phyloP scores from a whole-genome alignment of 108 stramenopile genomes.

The Pseudonitzschia multistriata region DNA sequence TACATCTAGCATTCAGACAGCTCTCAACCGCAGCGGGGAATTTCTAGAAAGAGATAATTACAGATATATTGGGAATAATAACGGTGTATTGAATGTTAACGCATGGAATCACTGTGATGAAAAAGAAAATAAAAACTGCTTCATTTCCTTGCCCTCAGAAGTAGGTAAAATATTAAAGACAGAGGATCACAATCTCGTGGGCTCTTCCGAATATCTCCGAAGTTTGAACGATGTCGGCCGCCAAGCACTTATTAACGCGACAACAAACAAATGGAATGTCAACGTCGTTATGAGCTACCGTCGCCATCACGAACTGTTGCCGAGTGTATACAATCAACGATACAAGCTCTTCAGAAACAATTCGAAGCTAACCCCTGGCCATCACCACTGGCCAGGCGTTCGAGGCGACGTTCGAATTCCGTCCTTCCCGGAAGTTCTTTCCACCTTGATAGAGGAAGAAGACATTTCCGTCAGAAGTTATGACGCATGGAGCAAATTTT shows the following conservation, averaged over 20 bases:
- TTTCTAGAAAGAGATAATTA: not conserved
- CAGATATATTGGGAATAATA: not conserved
- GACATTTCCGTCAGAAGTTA: not conserved
- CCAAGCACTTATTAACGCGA: not conserved
- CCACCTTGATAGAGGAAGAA: not conserved
- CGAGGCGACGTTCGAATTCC: not conserved
- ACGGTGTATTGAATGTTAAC: not conserved
- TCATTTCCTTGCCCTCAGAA: not conserved
- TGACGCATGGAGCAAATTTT: not conserved
- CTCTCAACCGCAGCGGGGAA: not conserved
- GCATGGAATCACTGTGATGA: not conserved
- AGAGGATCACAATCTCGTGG: not conserved
- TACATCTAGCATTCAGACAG: not conserved
- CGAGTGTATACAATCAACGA: not conserved
- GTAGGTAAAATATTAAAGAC: not conserved
- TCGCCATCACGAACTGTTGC: not conserved
- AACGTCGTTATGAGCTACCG: not conserved
- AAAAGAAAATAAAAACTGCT: not conserved
- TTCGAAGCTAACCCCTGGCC: no score
- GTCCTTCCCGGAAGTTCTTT: no score
- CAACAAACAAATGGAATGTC: not conserved
- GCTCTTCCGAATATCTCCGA: not conserved
- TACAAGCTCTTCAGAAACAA: not conserved
- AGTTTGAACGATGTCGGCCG: not conserved
- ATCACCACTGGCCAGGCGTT: not conserved